phyloP scores from a whole-genome alignment of 805 yeast genomes.

The Schizosaccharomyces octosporus region DNA sequence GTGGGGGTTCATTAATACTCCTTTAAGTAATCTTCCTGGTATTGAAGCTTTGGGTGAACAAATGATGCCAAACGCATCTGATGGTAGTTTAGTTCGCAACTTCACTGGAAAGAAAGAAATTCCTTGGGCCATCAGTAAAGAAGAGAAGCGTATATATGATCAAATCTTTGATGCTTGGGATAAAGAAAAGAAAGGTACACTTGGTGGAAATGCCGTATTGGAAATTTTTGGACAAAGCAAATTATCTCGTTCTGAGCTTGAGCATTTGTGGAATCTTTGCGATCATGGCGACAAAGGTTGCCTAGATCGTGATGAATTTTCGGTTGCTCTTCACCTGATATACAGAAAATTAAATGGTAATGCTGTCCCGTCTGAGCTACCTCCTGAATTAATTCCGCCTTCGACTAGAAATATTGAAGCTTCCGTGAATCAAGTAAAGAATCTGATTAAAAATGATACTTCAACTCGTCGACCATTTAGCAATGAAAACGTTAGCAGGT shows the following conservation, averaged over 20 bases:
- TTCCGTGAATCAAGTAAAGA: slow-evolving; percentile 44
- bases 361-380: slow-evolving; percentile 58
- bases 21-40: slow-evolving; percentile 31
- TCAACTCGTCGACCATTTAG: slow-evolving; percentile 9
- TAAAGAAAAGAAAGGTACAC: slow-evolving; percentile 33
- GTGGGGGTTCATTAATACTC: slow-evolving; percentile 53
- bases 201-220: slow-evolving; percentile 64
- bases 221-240: slow-evolving; percentile 80
- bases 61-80: slow-evolving; percentile 36
- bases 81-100: slow-evolving; percentile 30
- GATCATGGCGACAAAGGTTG: slow-evolving; percentile 65
- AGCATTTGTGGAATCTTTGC: slow-evolving; percentile 71
- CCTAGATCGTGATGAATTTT: slow-evolving; percentile 71
- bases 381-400: slow-evolving; percentile 78
- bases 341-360: slow-evolving; percentile 74
- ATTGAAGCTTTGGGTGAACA: slow-evolving; percentile 15
- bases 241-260: slow-evolving; percentile 59
- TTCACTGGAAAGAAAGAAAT: slow-evolving; percentile 27
- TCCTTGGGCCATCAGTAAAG: slow-evolving; percentile 63
- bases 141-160: slow-evolving; percentile 67
- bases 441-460: slow-evolving; percentile 24
- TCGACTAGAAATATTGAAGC: slow-evolving; percentile 52
- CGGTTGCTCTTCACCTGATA: slow-evolving; percentile 91
- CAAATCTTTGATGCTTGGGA: slow-evolving; percentile 81
- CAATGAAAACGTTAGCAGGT: background rate